A percentile compares a stretch with the other conserved stretches of the same genome.
Evolutionary conservation across 2,329 filamentous ascomycete genomes (phyloP).

Genomic region (Diaporthe humulicola): DNA sequence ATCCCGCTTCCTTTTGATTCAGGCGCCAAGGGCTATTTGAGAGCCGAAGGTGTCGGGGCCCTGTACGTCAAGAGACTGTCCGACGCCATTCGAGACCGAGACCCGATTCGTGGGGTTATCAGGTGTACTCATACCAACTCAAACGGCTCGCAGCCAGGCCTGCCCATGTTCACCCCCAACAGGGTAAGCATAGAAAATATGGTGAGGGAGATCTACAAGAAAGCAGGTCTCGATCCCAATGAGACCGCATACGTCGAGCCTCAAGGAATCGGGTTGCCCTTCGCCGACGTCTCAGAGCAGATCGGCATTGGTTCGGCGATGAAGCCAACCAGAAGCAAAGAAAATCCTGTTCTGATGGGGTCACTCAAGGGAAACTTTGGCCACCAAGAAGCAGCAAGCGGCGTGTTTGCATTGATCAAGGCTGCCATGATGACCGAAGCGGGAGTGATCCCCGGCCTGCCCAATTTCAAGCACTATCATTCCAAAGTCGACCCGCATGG

Average conservation of each 20-base stretch:
- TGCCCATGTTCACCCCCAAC: background rate
- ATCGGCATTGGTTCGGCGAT: background rate
- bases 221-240: conserved; percentile 46
- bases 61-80: conserved; percentile 65
- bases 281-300: background rate
- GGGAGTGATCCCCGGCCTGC: background rate
- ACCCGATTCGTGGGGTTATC: conserved; percentile 66
- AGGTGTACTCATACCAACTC: background rate
- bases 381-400: background rate
- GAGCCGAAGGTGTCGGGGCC: conserved; percentile 69
- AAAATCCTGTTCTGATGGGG: background rate
- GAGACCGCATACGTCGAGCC: conserved; percentile 50
- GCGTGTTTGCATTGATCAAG: background rate
- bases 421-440: conserved; percentile 1
- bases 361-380: background rate
- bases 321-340: background rate
- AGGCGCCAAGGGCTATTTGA: conserved; percentile 67
- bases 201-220: conserved; percentile 48
- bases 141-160: background rate
- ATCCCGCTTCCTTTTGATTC: conserved; percentile 45
- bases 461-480: background rate
- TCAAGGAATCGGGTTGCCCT: background rate
- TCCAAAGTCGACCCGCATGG: background rate
- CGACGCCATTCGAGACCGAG: conserved; percentile 49
- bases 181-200: conserved; percentile 35